Evolutionary conservation across 2,329 filamentous ascomycete genomes (phyloP), one percentile per base, ranked within the genome.

Genomic region (Colletotrichum nymphaeae): DNA sequence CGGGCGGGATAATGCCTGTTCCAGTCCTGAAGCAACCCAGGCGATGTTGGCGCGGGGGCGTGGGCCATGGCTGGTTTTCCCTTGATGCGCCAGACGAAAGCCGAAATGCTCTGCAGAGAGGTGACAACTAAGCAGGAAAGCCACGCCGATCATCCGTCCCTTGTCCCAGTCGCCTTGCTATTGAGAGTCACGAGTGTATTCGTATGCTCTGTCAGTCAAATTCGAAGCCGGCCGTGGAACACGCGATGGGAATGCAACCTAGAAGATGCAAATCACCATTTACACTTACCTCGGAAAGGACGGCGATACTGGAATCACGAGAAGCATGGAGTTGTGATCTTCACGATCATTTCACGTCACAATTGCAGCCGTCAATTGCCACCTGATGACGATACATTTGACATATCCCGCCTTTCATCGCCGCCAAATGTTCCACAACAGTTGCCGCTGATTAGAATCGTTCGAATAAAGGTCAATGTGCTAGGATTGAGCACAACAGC

Each of bases 391-490:
- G 24, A 68, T 58, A 22, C 7, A 22, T 53, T 37, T 16, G 57
- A 14, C 22, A 42, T 30, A 3, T 52, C 14, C 49, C 30, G 49
- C 55, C 42, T 46, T 46, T 46, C 37, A n/a, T 64, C 66, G 49
- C 53, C 46, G 59, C 55, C 42, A 5, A 22, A 22, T 35, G 66
- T 60, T 65, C 59, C 55, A 64, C 65, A 19, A 28, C 24, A 73
- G 32, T 65, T 73, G 32, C 59, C 66, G 66, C 66, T 56, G 66
- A 46, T 55, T 46, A 49, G 59, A 72, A 22, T 42, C 19, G 53
- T 64, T 64, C 24, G 59, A 63, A 69, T 24, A 65, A 69, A 69
- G 66, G 69, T 64, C 42, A n/a, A 72, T 63, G 30, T 57, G 42
- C 69, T 30, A 55, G 65, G 66, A 59, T 72, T 26, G 42, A 55